Conservation (phyloP, 768 basidiomycete genomes). For the Cystofilobasidium ferigula region DNA sequence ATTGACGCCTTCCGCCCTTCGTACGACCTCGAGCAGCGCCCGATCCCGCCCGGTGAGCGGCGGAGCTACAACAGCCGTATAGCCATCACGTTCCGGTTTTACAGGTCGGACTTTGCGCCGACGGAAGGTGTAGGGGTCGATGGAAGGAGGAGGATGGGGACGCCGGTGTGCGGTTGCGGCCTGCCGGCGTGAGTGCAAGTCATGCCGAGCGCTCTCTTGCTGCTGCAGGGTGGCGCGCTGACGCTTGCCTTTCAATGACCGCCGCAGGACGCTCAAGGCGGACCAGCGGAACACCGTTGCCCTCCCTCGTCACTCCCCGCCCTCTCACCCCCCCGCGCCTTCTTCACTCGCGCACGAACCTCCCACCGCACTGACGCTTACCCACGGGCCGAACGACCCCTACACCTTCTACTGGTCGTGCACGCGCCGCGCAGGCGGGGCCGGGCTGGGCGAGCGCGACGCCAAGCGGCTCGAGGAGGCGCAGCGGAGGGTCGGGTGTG, state of each 20-base stretch:
- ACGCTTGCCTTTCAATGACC: background rate
- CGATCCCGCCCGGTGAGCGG: constrained; percentile 29
- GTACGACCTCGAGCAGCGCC: constrained; percentile 27
- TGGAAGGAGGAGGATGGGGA: constrained; percentile 19
- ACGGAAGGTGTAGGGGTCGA: background rate
- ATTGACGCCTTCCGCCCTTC: constrained; percentile 36
- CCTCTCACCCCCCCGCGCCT: background rate
- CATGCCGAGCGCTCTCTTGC: background rate
- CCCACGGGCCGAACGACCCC: constrained; percentile 24
- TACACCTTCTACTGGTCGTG: constrained; percentile 39
- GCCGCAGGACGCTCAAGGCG: constrained; percentile 31
- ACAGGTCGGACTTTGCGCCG: constrained; percentile 35
- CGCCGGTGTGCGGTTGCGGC: constrained; percentile 9
- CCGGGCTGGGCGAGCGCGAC: background rate
- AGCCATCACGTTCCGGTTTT: constrained; percentile 38
- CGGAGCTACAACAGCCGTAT: constrained; percentile 33
- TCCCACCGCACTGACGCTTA: background rate
- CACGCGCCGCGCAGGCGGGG: constrained; percentile 8
- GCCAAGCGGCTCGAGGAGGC: background rate
- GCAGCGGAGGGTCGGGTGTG: constrained; percentile 33
- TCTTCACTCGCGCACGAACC: background rate
- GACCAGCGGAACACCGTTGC: constrained; percentile 37
- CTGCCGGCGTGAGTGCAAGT: constrained; percentile 8
- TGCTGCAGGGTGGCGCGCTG: background rate
- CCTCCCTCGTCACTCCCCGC: background rate